A percentile compares a stretch with the other conserved stretches of the same genome.
Evolutionary conservation across 2,329 filamentous ascomycete genomes (phyloP).

Genomic region (Periconia sp.): DNA sequence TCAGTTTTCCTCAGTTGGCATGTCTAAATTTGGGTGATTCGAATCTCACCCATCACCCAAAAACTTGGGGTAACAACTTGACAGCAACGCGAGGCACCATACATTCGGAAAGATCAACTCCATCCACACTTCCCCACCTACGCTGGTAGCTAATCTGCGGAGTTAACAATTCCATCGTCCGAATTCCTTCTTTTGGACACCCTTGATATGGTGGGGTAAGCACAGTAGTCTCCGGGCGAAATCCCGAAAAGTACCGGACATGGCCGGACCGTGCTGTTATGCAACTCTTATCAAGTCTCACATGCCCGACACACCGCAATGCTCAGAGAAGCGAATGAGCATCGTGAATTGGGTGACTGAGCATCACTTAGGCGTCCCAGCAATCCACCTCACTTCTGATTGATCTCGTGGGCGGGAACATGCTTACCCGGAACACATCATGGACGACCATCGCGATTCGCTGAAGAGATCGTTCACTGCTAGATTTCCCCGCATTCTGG

Average conservation of each 20-base stretch:
- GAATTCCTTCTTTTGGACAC: background rate
- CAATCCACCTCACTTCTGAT: no score
- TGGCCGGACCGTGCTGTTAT: background rate
- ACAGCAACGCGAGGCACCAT: no score
- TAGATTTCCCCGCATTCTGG: background rate
- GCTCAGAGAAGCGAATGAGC: background rate
- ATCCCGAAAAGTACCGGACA: background rate
- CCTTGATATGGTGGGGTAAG: background rate
- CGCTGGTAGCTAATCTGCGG: background rate
- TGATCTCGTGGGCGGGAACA: background rate
- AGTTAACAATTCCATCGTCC: background rate
- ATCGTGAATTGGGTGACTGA: no score
- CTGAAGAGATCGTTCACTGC: background rate
- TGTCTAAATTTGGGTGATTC: no score
- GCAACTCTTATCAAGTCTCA: background rate
- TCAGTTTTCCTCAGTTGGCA: no score
- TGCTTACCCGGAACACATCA: background rate
- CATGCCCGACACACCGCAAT: background rate
- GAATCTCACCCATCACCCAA: no score
- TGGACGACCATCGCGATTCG: background rate
- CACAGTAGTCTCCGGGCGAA: background rate
- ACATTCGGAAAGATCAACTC: no score
- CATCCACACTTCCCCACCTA: no score
- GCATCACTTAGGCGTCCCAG: no score
- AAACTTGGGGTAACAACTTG: no score